Evolutionary conservation across 495 filamentous ascomycete species (phyloP).

Genomic region (Achaetomiella virescens): DNA sequence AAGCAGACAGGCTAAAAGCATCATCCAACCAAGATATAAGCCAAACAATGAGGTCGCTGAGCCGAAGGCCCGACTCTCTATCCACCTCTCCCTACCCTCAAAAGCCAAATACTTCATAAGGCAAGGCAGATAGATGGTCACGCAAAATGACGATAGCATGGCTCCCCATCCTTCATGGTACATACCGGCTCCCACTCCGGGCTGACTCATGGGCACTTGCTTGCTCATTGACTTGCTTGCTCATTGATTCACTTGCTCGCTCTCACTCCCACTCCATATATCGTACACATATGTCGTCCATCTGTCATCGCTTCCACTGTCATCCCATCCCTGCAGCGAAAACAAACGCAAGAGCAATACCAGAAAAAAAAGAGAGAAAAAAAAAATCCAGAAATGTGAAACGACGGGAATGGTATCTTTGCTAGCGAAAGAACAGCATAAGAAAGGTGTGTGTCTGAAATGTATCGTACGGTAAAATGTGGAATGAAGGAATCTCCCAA

Average conservation of each 20-base stretch:
- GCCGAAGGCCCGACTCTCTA: background rate
- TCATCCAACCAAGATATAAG: background rate
- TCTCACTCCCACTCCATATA: background rate
- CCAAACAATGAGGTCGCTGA: background rate
- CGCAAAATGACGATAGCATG: too few species aligned
- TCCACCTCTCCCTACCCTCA: too few species aligned
- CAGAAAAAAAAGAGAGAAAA: background rate
- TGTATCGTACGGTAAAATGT: background rate
- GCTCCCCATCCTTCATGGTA: too few species aligned
- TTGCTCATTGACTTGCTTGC: too few species aligned
- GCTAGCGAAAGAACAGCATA: slow-evolving; percentile 4
- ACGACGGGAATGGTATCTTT: slow-evolving; percentile 1
- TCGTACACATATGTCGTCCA: background rate
- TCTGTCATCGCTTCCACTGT: background rate
- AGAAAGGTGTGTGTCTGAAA: background rate
- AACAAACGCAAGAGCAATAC: background rate
- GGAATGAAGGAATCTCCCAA: background rate
- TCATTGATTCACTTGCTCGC: background rate
- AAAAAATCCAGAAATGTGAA: background rate
- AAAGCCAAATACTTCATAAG: too few species aligned
- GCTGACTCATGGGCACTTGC: too few species aligned
- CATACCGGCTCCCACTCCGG: too few species aligned
- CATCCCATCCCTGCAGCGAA: background rate
- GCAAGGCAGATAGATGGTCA: too few species aligned
- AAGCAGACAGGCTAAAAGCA: background rate